These are phyloP conservation scores for Tetrapisispora arboricola DNA, from an alignment of 805 yeast species.

Conservation along the genomic window DNA sequence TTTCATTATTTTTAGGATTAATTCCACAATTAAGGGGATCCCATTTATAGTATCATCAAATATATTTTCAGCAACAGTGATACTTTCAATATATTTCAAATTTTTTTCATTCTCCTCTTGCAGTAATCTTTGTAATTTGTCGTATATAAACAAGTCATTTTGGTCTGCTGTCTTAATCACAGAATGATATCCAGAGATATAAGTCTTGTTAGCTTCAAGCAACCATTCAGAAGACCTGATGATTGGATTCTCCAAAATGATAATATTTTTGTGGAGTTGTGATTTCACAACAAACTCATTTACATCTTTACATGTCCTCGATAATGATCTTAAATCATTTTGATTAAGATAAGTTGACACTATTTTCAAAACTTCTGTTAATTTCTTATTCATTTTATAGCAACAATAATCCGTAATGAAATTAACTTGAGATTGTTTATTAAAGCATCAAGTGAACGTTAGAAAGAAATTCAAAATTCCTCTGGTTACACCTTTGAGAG, in stretches of 20 bases:
- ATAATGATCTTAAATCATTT: conserved; percentile 29
- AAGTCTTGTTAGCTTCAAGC: conserved; percentile 30
- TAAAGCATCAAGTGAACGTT: no score
- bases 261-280: conserved; percentile 31
- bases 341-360: conserved; percentile 22
- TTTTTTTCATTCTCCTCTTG: conserved; percentile 25
- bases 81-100: conserved; percentile 25
- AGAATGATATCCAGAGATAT: conserved; percentile 31
- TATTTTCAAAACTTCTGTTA: background rate
- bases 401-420: no score
- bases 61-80: conserved; percentile 27
- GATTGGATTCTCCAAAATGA: conserved; percentile 29
- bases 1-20: conserved; percentile 16
- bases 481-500: no score
- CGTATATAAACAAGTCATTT: conserved; percentile 29
- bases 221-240: conserved; percentile 24
- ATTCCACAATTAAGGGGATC: conserved; percentile 5
- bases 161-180: conserved; percentile 28
- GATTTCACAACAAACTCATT: conserved; percentile 26
- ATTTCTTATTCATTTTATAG: no score
- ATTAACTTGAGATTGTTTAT: no score
- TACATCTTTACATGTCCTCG: conserved; percentile 24
- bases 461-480: no score
- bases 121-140: conserved; percentile 34
- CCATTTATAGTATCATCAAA: conserved; percentile 23